Base-by-base conservation (phyloP, 2,329 filamentous ascomycete genomes). In the Blastomyces percursus region DNA sequence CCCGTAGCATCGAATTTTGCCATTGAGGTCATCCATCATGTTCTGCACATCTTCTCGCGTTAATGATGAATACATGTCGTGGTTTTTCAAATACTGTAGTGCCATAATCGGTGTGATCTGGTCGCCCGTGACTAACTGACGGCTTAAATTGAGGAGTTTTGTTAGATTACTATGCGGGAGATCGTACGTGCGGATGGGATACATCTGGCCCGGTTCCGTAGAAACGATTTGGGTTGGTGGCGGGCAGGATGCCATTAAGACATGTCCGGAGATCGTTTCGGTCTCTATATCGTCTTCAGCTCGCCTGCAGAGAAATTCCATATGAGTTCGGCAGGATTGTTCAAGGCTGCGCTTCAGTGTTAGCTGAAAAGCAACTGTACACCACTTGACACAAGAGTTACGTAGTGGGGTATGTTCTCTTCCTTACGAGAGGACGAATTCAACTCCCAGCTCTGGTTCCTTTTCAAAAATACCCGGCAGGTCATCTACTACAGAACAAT, bases 91-190 rank as follows among this genome's bases (percentile, higher is more conserved):
- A 76, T 90, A 88, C 59, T 90, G 88, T 85, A 94, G 93, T 0
- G 92, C 92, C 90, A 96, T 96, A 67, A 96, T 89, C 0, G 94
- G 94, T 21, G 93, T 97, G 70, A 97, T 90, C 63, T 79, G 77
- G 60, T 91, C 91, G 65, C 94, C 90, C 1, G 94, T 84, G 68
- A 94, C 87, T 32, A 96, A 81, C 69, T 87, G 86, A 68, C 86
- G 84, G 77, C 91, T 96, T 62, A 96, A 81, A 71, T 96, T 89
- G 64, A 96, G 82, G 61, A 97, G 80, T 61, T 89, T 95, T 60
- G 86, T 79, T 59, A 99, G 81, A 70, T 94, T 90, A 46, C 83
- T 83, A 72, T 88, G 89, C 64, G 82, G 86, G 6, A 94, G 78
- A 71, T 94, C 88, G 77, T 91, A 93, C 59, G 92, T 93, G 73